Percentiles rank a stretch among this genome's conserved stretches.
Evolutionary conservation across 2,329 filamentous ascomycete species (phyloP).

Genomic region (Onygenales sp.): DNA sequence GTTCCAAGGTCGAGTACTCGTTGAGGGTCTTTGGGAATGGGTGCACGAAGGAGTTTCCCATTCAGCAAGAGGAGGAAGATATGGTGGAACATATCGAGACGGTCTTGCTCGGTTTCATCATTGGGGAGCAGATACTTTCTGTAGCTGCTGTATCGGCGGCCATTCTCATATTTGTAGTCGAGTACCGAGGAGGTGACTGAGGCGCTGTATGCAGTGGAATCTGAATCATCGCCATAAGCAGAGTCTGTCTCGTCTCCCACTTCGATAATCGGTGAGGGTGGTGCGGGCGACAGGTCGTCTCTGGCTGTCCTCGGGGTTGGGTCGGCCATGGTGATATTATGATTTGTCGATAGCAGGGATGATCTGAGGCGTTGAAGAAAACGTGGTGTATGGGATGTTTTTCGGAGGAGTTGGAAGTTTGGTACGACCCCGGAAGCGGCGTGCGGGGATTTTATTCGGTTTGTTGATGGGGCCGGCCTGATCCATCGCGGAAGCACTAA

Average conservation of each 20-base stretch:
- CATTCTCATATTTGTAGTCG: constrained; percentile 29
- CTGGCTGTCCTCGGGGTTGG: too few species aligned
- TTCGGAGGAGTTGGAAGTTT: too few species aligned
- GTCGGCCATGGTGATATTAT: too few species aligned
- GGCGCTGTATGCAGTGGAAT: constrained; percentile 1
- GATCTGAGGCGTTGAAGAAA: too few species aligned
- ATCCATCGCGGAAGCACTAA: too few species aligned
- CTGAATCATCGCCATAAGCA: background rate
- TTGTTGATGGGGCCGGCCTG: too few species aligned
- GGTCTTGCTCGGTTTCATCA: constrained; percentile 24
- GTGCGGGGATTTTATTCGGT: too few species aligned
- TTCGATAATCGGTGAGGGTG: background rate
- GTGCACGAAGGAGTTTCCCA: constrained; percentile 17
- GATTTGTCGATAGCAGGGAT: too few species aligned
- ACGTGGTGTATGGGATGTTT: too few species aligned
- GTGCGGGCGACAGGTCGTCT: background rate
- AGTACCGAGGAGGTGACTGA: constrained; percentile 21
- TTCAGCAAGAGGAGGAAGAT: constrained; percentile 17
- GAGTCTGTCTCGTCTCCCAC: background rate
- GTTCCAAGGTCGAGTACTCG: constrained; percentile 33
- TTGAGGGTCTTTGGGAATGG: constrained; percentile 12
- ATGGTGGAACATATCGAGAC: constrained; percentile 21
- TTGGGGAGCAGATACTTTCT: constrained; percentile 22
- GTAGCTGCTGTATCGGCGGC: constrained; percentile 27
- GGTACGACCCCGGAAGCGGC: too few species aligned